Conservation (phyloP, 2,329 filamentous ascomycete species). For the Ambrosiella cleistominuta region DNA sequence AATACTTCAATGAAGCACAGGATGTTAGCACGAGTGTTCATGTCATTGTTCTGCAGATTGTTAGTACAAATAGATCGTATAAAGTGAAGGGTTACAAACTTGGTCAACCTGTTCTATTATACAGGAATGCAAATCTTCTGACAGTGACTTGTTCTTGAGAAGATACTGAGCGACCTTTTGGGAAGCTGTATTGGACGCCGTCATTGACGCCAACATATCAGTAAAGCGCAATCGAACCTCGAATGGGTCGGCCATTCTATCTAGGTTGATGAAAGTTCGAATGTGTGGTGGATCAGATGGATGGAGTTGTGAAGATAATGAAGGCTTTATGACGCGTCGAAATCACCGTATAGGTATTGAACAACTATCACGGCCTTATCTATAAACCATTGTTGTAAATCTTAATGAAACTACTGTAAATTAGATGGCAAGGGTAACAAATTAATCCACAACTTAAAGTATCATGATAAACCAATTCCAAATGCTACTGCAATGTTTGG, state of each 20-base stretch:
- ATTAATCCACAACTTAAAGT: not conserved
- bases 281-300: not conserved
- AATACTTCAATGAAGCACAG: constrained; percentile 98
- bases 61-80: not conserved
- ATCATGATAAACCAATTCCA: not conserved
- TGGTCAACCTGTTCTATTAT: constrained; percentile 89
- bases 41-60: constrained; percentile 46
- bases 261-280: not conserved
- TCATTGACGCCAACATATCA: constrained; percentile 71
- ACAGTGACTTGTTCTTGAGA: constrained; percentile 81
- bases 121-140: constrained; percentile 92
- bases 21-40: constrained; percentile 96
- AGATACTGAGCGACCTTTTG: constrained; percentile 92
- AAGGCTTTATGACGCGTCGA: not conserved
- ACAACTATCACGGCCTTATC: not conserved
- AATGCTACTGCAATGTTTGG: not conserved
- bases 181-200: constrained; percentile 72
- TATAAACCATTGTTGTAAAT: not conserved
- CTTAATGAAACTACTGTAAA: not conserved
- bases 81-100: constrained; percentile 26
- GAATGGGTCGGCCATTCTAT: constrained; percentile 60
- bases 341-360: not conserved
- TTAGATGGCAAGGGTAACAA: not conserved
- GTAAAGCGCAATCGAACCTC: constrained; percentile 98
- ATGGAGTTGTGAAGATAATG: not conserved